Percentiles rank a stretch among this genome's conserved stretches.
These are phyloP conservation scores for Inga leiocalycina DNA, from an alignment of 306 rosid species.

Conservation along the genomic window DNA sequence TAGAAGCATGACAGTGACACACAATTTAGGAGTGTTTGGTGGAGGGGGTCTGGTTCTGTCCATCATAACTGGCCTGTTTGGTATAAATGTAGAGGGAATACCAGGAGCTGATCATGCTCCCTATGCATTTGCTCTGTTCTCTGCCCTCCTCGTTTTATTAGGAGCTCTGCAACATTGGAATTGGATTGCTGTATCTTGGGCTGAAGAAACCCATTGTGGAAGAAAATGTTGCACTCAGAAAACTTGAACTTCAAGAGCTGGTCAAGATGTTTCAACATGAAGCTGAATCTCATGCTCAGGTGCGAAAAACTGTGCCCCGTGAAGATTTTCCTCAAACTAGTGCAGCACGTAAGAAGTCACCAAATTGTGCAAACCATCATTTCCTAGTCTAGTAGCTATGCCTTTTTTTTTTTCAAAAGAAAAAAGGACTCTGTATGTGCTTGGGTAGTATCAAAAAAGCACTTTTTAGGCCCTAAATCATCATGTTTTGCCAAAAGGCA, in stretches of 20 bases:
- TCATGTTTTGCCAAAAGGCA: no score
- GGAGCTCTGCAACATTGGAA: conserved; percentile 66
- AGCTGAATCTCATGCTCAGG: conserved; percentile 85
- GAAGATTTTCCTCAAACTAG: conserved; percentile 57
- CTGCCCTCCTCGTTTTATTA: conserved; percentile 49
- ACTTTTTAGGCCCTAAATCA: no score
- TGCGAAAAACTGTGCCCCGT: conserved; percentile 55
- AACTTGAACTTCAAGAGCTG: conserved; percentile 71
- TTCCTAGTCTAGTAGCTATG: conserved; percentile 29
- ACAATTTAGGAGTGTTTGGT: conserved; percentile 83
- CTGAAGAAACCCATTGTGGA: conserved; percentile 61
- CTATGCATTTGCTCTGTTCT: conserved; percentile 71
- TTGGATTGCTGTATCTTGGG: conserved; percentile 81
- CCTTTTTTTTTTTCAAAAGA: not conserved
- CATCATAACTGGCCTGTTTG: conserved; percentile 85
- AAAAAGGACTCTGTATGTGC: not conserved
- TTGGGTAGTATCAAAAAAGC: no score
- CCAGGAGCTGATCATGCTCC: conserved; percentile 70
- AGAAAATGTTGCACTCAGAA: conserved; percentile 68
- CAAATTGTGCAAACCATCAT: conserved; percentile 35
- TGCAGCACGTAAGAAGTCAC: conserved; percentile 38
- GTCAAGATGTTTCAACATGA: conserved; percentile 91
- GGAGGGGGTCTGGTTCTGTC: conserved; percentile 91
- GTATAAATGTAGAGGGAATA: conserved; percentile 93
- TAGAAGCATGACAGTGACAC: conserved; percentile 80